These are phyloP conservation scores for Nymphaea thermarum DNA, from an alignment of 164 flowering plant species.

Conservation along the genomic window DNA sequence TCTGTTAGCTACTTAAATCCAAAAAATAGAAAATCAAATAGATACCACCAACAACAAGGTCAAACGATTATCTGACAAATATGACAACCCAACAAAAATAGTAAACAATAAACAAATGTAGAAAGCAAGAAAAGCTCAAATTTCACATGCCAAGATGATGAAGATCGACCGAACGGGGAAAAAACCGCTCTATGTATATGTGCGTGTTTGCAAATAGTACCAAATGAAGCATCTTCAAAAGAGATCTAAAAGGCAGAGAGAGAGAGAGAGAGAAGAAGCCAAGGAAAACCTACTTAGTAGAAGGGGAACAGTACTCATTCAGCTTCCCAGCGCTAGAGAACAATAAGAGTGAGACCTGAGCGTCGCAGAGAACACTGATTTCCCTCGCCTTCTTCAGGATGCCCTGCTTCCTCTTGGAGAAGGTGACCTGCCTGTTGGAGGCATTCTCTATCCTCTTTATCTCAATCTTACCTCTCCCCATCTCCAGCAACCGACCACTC, in stretches of 20 bases:
- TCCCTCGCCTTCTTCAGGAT: conserved; percentile 74
- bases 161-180: too few species aligned
- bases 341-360: conserved; percentile 63
- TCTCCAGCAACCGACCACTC: background rate
- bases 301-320: conserved; percentile 44
- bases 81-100: background rate
- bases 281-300: conserved; percentile 28
- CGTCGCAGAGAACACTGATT: conserved; percentile 69
- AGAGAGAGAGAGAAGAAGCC: background rate
- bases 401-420: conserved; percentile 68
- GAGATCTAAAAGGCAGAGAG: background rate
- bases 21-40: background rate
- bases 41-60: background rate
- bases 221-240: background rate
- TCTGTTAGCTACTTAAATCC: too few species aligned
- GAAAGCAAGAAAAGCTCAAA: background rate
- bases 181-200: too few species aligned
- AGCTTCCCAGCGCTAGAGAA: conserved; percentile 55
- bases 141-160: background rate
- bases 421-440: conserved; percentile 74
- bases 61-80: background rate
- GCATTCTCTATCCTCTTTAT: conserved; percentile 81
- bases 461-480: conserved; percentile 87
- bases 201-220: too few species aligned
- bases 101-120: background rate